Evolutionary conservation across 208 protist species (phyloP), one percentile per base, ranked within the genome.

Genomic region (Leishmania aethiopica): DNA sequence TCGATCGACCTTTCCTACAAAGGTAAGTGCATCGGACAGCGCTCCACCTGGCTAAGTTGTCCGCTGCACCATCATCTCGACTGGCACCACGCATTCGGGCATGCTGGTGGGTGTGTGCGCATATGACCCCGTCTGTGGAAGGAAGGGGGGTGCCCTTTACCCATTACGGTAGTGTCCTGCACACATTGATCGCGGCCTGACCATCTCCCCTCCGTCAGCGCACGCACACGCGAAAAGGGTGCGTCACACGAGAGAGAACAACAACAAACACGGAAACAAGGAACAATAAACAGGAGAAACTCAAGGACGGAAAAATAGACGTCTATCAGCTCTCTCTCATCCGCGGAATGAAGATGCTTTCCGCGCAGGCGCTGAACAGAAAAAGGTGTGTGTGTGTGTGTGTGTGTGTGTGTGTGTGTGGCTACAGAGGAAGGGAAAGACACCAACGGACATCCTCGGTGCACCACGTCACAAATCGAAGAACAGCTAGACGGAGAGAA

Each of bases 221-320:
- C 70, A 55, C 45, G 28, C 25, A 15, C 25, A 55, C 40, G 40
- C 40, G n/a, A 6, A 32, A 51, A 51, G n/a, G 10, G 19, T 53
- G 22, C 28, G 5, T 35, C 22, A 74, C 22, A 74, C 3, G 55
- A 17, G 7, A 35, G 47, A 32, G 13, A 55, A 35, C n/a, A 17
- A 22, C 13, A 72, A 72, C 5, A 1, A 4, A 28, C 32, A 49
- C 37, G 6, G 40, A 72, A 47, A 49, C 1, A 72, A 35, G 35
- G n/a, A 45, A 74, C 22, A 73, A 49, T 11, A 83, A 62, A n/a
- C 15, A 60, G 59, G 32, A 40, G 25, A 79, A 60, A 79, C 28
- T 15, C 15, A 59, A 32, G 60, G 47, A 60, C 0, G 28, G 7
- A 32, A 32, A 62, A 3, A 32, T 32, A 1, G 13, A 62, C 3